A percentile compares a stretch with the other conserved stretches of the same genome.
phyloP scores from a whole-genome alignment of 179 eudicot species.

The Dionaea muscipula region DNA sequence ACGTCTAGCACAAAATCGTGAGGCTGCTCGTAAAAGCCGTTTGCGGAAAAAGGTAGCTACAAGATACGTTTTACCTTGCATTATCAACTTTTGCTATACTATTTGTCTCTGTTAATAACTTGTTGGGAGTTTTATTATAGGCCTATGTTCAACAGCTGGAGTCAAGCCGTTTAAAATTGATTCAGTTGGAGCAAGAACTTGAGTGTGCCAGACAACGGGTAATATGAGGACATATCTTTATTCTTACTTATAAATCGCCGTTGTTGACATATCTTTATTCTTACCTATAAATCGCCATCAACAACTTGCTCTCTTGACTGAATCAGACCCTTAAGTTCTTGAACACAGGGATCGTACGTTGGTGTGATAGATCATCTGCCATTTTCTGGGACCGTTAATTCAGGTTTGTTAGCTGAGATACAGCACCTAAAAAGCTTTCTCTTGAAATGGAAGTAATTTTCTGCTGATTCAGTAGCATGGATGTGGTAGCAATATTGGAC shows the following conservation, averaged over 20 bases:
- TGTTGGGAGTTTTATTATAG: constrained; percentile 25
- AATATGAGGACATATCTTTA: constrained; percentile 2
- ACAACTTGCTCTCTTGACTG: not conserved
- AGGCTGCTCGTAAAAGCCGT: constrained; percentile 99
- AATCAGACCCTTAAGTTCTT: constrained; percentile 11
- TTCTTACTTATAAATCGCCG: not conserved
- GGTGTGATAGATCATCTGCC: constrained; percentile 50
- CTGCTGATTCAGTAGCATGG: too few species aligned
- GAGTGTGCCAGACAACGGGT: constrained; percentile 74
- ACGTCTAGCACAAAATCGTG: constrained; percentile 98
- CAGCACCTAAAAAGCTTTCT: not conserved
- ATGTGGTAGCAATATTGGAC: too few species aligned
- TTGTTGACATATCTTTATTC: constrained; percentile 1
- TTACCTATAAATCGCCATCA: not conserved
- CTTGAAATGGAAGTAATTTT: too few species aligned
- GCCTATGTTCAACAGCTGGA: constrained; percentile 97
- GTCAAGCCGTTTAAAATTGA: constrained; percentile 62
- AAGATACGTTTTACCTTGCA: constrained; percentile 1
- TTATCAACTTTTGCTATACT: not conserved
- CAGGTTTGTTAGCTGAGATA: constrained; percentile 51
- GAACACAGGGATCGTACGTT: constrained; percentile 52
- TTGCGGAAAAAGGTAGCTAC: constrained; percentile 70
- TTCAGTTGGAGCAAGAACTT: constrained; percentile 89
- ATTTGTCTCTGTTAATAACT: constrained; percentile 4
- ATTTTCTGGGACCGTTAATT: constrained; percentile 37